These are phyloP conservation scores for Bacterosira constricta DNA, from an alignment of 108 stramenopile species.

Conservation along the genomic window DNA sequence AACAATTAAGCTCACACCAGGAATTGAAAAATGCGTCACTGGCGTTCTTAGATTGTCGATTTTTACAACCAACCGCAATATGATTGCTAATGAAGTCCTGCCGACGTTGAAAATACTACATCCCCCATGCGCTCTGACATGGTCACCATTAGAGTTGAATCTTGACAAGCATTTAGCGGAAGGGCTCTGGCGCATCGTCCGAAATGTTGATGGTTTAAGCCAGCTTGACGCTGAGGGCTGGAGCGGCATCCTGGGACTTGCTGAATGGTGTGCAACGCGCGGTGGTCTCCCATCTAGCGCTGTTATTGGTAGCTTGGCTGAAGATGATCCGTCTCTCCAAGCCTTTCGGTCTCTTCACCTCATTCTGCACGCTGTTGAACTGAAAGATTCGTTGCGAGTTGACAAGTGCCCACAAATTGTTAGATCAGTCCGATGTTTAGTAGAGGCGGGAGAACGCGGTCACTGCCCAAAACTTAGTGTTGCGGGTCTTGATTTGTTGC, in stretches of 20 bases:
- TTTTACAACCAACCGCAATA: constrained; percentile 59
- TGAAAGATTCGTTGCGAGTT: constrained; percentile 60
- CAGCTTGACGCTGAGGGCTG: constrained; percentile 63
- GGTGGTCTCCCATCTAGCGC: constrained; percentile 40
- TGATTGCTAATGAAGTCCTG: constrained; percentile 69
- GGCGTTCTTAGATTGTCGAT: constrained; percentile 71
- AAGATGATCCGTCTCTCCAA: constrained; percentile 82
- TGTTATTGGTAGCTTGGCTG: constrained; percentile 52
- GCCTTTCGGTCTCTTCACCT: constrained; percentile 80
- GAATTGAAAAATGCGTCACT: constrained; percentile 80
- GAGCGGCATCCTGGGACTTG: constrained; percentile 66
- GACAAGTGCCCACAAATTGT: constrained; percentile 28
- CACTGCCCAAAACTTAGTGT: constrained; percentile 74
- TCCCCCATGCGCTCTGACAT: constrained; percentile 38
- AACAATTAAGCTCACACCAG: constrained; percentile 57
- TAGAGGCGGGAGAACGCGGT: constrained; percentile 66
- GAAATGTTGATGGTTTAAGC: constrained; percentile 64
- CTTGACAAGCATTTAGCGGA: constrained; percentile 78
- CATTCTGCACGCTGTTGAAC: constrained; percentile 69
- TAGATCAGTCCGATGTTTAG: constrained; percentile 52
- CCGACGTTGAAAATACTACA: constrained; percentile 53
- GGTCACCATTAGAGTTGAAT: constrained; percentile 46
- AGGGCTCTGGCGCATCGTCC: constrained; percentile 80
- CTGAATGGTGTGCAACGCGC: constrained; percentile 70
- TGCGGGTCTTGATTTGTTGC: constrained; percentile 82